Evolutionary conservation across 148 eudicot genomes (phyloP).

Genomic region (Fagopyrum homotropicum): DNA sequence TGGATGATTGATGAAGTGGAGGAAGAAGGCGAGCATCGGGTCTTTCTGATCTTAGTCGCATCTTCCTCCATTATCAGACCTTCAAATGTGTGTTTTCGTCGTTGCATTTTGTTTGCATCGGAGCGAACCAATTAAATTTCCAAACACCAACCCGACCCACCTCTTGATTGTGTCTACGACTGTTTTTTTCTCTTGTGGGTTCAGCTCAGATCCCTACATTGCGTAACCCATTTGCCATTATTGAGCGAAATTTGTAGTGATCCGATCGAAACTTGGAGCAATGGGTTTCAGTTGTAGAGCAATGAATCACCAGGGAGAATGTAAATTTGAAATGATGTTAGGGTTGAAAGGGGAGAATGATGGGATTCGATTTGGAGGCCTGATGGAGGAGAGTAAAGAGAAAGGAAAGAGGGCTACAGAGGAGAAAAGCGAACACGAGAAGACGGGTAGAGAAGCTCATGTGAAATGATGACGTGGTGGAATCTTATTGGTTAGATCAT

Average conservation of each 20-base stretch:
- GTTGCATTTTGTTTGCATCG: background rate
- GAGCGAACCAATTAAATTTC: background rate
- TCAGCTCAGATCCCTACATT: slow-evolving; percentile 10
- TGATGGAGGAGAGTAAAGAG: slow-evolving; percentile 14
- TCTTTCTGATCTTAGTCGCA: slow-evolving; percentile 63
- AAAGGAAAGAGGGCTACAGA: background rate
- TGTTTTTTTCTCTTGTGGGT: background rate
- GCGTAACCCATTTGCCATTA: background rate
- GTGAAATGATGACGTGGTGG: slow-evolving; percentile 30
- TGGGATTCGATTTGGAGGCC: slow-evolving; percentile 1
- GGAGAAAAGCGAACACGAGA: background rate
- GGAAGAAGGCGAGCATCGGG: slow-evolving; percentile 81
- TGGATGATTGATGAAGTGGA: slow-evolving; percentile 68
- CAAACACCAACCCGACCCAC: background rate
- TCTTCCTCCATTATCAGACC: slow-evolving; percentile 25
- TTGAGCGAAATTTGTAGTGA: background rate
- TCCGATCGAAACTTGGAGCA: background rate
- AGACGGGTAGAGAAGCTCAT: slow-evolving; percentile 20
- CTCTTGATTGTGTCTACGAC: background rate
- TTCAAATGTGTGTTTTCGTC: slow-evolving; percentile 18
- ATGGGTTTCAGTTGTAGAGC: background rate
- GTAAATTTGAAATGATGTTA: background rate
- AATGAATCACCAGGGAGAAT: background rate
- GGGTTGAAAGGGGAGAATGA: slow-evolving; percentile 9
- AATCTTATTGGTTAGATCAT: slow-evolving; percentile 11